Evolutionary conservation across 768 basidiomycete species (phyloP), one percentile per base, ranked within the genome.

Genomic region (Baorangia bicolor): DNA sequence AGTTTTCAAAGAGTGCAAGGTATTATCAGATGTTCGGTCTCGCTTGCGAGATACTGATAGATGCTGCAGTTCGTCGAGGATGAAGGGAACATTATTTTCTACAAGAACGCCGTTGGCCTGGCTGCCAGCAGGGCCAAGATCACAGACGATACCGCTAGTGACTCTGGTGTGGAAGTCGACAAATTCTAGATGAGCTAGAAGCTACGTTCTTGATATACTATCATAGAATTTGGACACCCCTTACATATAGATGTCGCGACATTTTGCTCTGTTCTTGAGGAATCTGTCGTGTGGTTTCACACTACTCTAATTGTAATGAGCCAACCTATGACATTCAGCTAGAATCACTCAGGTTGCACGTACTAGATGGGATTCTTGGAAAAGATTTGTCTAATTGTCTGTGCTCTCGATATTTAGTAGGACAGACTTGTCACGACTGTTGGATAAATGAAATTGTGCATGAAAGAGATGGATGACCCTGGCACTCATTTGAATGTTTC

Each of bases 71-170:
- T 94, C 70, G 90, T 99, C 44, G 96, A 98, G 73, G 94, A 98
- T 68, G 88, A 92, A 63, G 94, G 93, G 38, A 85, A 91, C 62
- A 84, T 97, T 58, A 69, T 94, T 56, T 94, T 95, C 78, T 96
- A 86, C 83, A 93, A 93, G 81, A 90, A 98, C 64, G 84, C 88
- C 5, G 63, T 76, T 38, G 96, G 96, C 56, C 72, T 94, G 39
- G 91, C 93, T 44, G 74, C 86, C 58, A 77, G 81, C 64, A 81
- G 84, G 59, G 85, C 88, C 9, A 80, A 85, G 41, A 84, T 88
- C 63, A 64, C 72, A n/a, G 87, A 90, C 56, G 74, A 73, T 49
- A 78, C 70, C 34, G 76, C 77, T 25, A 83, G 78, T 55, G 88
- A 89, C 73, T 88, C 87, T 23, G 87, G 88, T 64, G 73, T 89